A percentile compares a stretch with the other conserved stretches of the same genome.
These are phyloP conservation scores for Lactarius trivialis DNA, from an alignment of 768 basidiomycete genomes.

Conservation along the genomic window DNA sequence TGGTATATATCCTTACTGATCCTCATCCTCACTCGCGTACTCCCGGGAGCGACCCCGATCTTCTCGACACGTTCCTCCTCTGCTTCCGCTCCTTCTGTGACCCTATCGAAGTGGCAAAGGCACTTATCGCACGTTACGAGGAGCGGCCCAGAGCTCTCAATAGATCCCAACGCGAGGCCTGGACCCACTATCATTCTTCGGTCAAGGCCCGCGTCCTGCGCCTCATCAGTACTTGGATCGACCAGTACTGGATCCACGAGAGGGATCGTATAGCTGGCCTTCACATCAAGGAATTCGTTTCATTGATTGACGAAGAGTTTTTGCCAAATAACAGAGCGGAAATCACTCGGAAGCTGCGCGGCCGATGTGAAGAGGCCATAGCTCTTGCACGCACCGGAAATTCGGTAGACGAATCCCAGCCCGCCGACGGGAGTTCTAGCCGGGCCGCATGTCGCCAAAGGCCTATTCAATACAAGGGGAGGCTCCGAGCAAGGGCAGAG, in stretches of 20 bases:
- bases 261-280: constrained; percentile 13
- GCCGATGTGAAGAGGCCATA: constrained; percentile 9
- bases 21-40: constrained; percentile 7
- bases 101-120: constrained; percentile 10
- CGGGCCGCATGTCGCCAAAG: constrained; percentile 12
- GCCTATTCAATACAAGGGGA: constrained; percentile 1
- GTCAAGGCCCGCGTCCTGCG: constrained; percentile 4
- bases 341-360: constrained; percentile 1
- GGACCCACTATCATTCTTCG: constrained; percentile 7
- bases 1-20: constrained; percentile 11
- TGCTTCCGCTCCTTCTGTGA: constrained; percentile 15
- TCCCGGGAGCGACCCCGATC: neutral
- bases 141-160: constrained; percentile 3
- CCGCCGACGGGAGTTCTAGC: neutral
- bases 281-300: constrained; percentile 13
- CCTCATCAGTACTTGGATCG: constrained; percentile 12
- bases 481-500: constrained; percentile 4
- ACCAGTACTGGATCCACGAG: constrained; percentile 15
- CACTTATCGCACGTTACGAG: constrained; percentile 12
- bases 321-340: neutral
- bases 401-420: neutral
- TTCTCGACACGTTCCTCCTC: constrained; percentile 8
- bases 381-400: constrained; percentile 2
- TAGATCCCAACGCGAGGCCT: constrained; percentile 2
- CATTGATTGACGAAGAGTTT: neutral